Conservation (phyloP, 1,284 basidiomycete species). For the Pascua sp. region DNA sequence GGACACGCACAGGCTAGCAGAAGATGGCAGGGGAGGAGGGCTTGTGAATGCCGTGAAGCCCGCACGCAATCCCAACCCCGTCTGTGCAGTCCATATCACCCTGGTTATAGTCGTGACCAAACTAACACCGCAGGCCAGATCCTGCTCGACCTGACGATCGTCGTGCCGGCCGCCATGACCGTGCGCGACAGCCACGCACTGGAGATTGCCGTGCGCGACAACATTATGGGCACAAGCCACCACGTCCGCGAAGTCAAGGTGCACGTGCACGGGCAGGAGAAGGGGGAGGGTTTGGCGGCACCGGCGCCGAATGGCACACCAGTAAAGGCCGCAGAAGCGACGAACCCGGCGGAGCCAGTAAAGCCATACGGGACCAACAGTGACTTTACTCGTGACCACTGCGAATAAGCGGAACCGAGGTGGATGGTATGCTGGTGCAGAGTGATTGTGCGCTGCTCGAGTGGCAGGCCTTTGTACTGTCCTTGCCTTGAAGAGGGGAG, state of each 20-base stretch:
- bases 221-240: slow-evolving; percentile 61
- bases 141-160: slow-evolving; percentile 55
- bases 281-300: neutral
- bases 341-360: neutral
- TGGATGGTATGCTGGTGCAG: too few relatives aligned
- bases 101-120: too few relatives aligned
- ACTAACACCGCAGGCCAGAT: slow-evolving; percentile 34
- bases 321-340: neutral
- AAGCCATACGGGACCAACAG: slow-evolving; percentile 11
- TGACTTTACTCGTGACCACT: slow-evolving; percentile 15
- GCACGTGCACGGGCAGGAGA: slow-evolving; percentile 55
- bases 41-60: neutral
- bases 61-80: too few relatives aligned
- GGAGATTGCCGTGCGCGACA: slow-evolving; percentile 61
- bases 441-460: too few relatives aligned
- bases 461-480: too few relatives aligned
- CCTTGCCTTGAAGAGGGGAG: too few relatives aligned
- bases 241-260: slow-evolving; percentile 78
- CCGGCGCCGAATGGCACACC: too few relatives aligned
- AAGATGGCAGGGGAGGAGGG: neutral
- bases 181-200: slow-evolving; percentile 60
- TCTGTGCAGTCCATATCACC: too few relatives aligned
- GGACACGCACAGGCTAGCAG: neutral
- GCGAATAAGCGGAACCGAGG: neutral
- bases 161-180: slow-evolving; percentile 62